Evolutionary conservation across 139 green algal genomes (phyloP).

Genomic region (Coccomyxa sp.): DNA sequence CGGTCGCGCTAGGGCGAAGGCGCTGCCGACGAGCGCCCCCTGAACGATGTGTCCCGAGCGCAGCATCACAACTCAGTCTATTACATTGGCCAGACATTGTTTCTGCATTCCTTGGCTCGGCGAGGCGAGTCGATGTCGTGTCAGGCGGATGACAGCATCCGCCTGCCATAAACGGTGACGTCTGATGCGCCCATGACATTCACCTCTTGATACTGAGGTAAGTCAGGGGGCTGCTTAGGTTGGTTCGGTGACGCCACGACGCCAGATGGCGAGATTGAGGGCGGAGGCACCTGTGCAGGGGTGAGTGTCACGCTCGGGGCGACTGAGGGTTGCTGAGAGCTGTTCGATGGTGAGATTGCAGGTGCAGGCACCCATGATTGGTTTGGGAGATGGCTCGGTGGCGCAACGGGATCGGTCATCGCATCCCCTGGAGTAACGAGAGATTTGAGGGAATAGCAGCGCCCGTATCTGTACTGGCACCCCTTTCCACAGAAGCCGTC

Average conservation of each 20-base stretch:
- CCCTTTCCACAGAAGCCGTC: neutral
- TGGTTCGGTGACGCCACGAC: neutral
- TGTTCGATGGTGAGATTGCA: constrained; percentile 1
- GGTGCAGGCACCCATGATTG: neutral
- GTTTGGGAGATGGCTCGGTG: neutral
- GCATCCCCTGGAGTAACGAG: neutral
- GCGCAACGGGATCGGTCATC: neutral
- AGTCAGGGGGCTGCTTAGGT: neutral
- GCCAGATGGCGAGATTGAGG: too few relatives aligned
- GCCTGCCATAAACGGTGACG: neutral
- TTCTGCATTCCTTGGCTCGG: neutral
- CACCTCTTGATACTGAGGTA: neutral
- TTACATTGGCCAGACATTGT: neutral
- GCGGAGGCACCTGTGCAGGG: neutral
- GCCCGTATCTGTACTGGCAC: neutral
- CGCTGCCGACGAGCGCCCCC: neutral
- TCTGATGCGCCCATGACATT: neutral
- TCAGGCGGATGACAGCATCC: neutral
- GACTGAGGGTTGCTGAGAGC: neutral
- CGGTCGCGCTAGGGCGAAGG: neutral
- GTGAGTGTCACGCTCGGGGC: neutral
- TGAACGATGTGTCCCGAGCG: neutral
- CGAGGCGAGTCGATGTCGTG: neutral
- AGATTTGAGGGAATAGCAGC: neutral
- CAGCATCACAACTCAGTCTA: constrained; percentile 1